These are phyloP conservation scores for Trichosporon ovoides DNA, from an alignment of 1,284 basidiomycete genomes.

Conservation along the genomic window DNA sequence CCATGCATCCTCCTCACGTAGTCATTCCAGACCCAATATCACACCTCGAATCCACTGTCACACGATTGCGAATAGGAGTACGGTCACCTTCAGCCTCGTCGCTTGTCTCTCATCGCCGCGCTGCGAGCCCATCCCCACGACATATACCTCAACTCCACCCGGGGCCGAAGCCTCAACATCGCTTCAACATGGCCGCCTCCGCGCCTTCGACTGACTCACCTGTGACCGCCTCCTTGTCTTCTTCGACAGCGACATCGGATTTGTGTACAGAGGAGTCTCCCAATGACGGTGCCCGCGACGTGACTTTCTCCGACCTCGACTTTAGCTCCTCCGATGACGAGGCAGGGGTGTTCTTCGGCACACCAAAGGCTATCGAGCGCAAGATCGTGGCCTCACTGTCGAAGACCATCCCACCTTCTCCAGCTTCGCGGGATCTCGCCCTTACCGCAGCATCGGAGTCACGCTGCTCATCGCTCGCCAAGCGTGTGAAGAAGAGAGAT, in stretches of 20 bases:
- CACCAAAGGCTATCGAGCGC: slow-evolving; percentile 24
- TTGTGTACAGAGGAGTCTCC: neutral
- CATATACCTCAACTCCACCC: neutral
- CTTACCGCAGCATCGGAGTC: neutral
- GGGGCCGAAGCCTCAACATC: neutral
- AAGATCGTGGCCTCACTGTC: slow-evolving; percentile 28
- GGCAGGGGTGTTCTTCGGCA: slow-evolving; percentile 37
- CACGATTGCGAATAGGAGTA: too few relatives aligned
- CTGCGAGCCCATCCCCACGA: neutral
- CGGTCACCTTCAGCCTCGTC: neutral
- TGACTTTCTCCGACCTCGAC: slow-evolving; percentile 4
- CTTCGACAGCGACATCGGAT: neutral
- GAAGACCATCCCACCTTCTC: slow-evolving; percentile 9
- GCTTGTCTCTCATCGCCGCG: neutral
- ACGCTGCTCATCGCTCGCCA: slow-evolving; percentile 7
- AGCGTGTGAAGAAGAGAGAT: slow-evolving; percentile 28
- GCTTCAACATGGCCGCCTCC: neutral
- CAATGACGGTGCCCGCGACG: slow-evolving; percentile 4
- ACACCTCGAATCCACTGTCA: too few relatives aligned
- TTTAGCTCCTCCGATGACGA: slow-evolving; percentile 27
- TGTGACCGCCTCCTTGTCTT: neutral
- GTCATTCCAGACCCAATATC: neutral
- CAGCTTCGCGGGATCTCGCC: slow-evolving; percentile 3
- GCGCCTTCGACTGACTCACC: neutral
- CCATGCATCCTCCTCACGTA: neutral